Percentiles rank a stretch among this genome's conserved stretches.
Evolutionary conservation across 768 basidiomycete genomes (phyloP).

Genomic region (Boletus rufocinnamomeus): DNA sequence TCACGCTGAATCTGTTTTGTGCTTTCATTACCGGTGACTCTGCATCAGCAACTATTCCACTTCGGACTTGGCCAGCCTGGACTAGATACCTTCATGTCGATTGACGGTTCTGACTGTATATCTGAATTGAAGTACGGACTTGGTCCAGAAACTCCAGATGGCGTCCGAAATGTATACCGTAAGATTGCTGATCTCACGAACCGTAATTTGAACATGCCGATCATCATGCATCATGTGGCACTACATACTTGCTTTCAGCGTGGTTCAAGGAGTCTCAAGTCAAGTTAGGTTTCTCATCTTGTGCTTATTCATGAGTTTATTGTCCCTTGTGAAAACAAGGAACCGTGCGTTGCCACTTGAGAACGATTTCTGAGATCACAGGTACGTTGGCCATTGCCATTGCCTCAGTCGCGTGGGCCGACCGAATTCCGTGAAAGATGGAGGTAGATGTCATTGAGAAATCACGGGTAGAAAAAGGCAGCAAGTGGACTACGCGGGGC

Average conservation of each 20-base stretch:
- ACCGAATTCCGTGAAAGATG: background rate
- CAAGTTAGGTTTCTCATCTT: background rate
- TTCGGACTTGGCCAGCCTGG: background rate
- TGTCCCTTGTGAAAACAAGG: background rate
- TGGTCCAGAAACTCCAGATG: background rate
- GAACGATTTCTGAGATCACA: background rate
- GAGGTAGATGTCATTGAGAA: background rate
- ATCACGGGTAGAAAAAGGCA: too few species aligned
- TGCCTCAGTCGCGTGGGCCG: background rate
- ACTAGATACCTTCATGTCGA: slow-evolving; percentile 23
- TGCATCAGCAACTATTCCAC: background rate
- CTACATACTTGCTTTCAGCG: background rate
- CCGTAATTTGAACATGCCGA: background rate
- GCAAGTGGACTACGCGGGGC: too few species aligned
- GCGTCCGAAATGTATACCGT: background rate
- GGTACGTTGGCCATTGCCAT: background rate
- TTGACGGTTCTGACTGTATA: background rate
- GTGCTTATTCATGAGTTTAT: background rate
- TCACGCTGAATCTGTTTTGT: background rate
- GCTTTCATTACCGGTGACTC: background rate
- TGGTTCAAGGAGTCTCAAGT: background rate
- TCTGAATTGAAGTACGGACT: background rate
- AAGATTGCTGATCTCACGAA: background rate
- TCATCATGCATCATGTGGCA: background rate
- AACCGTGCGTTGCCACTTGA: background rate